Percentiles rank a stretch among this genome's conserved stretches.
Conservation (phyloP, 768 basidiomycete species). For the Cyathus striatus region DNA sequence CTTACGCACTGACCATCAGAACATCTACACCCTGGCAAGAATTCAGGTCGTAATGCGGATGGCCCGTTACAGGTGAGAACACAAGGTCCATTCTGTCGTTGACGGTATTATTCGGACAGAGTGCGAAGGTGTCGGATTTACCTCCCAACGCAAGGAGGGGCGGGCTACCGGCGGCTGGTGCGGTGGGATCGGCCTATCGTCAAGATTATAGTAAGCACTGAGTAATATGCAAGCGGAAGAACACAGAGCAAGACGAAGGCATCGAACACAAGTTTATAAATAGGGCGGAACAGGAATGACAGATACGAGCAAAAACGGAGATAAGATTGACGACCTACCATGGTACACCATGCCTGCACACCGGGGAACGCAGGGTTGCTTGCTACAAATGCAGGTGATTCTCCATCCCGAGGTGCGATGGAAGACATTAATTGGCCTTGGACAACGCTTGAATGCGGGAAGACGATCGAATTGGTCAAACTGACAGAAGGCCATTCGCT, state of each 20-base stretch:
- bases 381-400: slow-evolving; percentile 39
- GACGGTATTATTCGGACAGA: slow-evolving; percentile 36
- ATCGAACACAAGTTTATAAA: too few relatives aligned
- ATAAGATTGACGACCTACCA: slow-evolving; percentile 22
- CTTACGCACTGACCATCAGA: slow-evolving; percentile 22
- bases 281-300: too few relatives aligned
- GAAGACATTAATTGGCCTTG: slow-evolving; percentile 33
- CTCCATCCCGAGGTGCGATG: slow-evolving; percentile 29
- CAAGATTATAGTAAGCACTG: not conserved
- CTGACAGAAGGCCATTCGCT: slow-evolving; percentile 36
- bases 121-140: slow-evolving; percentile 32
- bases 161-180: slow-evolving; percentile 18
- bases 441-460: slow-evolving; percentile 31
- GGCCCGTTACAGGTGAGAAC: slow-evolving; percentile 35
- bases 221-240: too few relatives aligned
- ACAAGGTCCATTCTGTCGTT: slow-evolving; percentile 37
- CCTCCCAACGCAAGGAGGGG: slow-evolving; percentile 33
- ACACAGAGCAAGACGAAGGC: too few relatives aligned
- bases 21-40: slow-evolving; percentile 33
- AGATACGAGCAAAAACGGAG: not conserved
- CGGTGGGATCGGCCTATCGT: slow-evolving; percentile 17
- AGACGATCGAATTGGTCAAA: slow-evolving; percentile 33
- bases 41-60: slow-evolving; percentile 32
- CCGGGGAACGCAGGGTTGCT: slow-evolving; percentile 39
- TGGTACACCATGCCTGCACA: slow-evolving; percentile 33